Percentiles rank a stretch among this genome's conserved stretches.
These are phyloP conservation scores for Hypoxylon crocopeplum DNA, from an alignment of 495 filamentous ascomycete species.

Conservation along the genomic window DNA sequence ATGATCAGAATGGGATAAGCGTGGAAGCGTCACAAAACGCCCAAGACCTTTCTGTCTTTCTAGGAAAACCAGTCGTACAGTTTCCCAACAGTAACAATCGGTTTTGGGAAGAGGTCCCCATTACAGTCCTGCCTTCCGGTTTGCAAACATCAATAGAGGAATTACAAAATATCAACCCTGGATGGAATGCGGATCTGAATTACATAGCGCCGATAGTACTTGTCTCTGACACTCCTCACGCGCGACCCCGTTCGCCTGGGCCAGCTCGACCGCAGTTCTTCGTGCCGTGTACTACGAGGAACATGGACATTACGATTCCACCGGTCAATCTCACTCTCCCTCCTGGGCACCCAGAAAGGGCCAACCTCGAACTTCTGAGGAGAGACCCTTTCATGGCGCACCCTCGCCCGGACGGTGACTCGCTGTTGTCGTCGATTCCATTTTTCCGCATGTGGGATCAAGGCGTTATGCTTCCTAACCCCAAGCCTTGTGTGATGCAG, in stretches of 20 bases:
- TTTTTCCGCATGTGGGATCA: no score
- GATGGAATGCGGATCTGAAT: no score
- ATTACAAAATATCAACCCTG: no score
- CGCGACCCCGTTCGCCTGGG: slow-evolving; percentile 7
- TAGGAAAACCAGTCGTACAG: background rate
- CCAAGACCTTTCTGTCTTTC: background rate
- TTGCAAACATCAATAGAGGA: no score
- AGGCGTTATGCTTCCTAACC: no score
- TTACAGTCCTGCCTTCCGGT: no score
- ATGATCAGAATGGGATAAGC: background rate
- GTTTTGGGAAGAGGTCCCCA: no score
- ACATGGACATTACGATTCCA: background rate
- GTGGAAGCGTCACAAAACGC: background rate
- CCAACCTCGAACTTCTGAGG: background rate
- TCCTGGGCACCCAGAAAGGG: background rate
- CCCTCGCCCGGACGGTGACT: no score
- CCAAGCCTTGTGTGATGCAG: no score
- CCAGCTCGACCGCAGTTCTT: background rate
- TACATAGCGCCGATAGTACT: background rate
- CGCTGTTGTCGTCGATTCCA: no score
- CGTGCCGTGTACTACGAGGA: background rate
- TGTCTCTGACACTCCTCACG: background rate
- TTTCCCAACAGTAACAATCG: background rate
- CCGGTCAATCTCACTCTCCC: background rate
- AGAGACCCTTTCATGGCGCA: slow-evolving; percentile 7